Conservation (phyloP, 164 flowering plant genomes). For the Euptelea pleiosperma region DNA sequence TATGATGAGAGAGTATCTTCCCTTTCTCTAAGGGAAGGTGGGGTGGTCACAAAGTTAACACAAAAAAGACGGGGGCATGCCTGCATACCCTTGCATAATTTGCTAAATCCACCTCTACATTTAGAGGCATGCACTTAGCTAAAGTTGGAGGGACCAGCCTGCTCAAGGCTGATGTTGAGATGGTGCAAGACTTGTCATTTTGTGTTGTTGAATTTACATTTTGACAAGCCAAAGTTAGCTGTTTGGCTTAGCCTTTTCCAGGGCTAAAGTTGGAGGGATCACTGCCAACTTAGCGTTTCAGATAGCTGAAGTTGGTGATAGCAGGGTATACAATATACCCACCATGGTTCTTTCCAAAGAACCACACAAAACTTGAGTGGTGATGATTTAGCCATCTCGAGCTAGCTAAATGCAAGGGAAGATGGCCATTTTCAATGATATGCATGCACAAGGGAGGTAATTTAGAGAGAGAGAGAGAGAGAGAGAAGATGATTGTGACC, state of each 20-base stretch:
- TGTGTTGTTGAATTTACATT: conserved; percentile 32
- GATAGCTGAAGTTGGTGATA: conserved; percentile 31
- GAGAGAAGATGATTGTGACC: conserved; percentile 4
- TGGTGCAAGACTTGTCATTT: conserved; percentile 18
- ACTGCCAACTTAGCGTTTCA: conserved; percentile 26
- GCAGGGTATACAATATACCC: too few relatives aligned
- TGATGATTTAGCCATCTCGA: conserved; percentile 12
- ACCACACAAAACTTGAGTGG: too few relatives aligned
- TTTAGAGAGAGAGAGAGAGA: conserved; percentile 20
- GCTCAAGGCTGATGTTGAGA: too few relatives aligned
- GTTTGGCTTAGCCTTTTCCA: conserved; percentile 32
- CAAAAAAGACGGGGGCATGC: not conserved
- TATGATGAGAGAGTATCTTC: conserved; percentile 21
- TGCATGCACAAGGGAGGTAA: conserved; percentile 27
- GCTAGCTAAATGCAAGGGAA: conserved; percentile 14
- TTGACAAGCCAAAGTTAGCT: conserved; percentile 25
- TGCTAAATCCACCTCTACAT: conserved; percentile 22
- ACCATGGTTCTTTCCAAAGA: conserved; percentile 34
- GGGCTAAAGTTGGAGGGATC: conserved; percentile 24
- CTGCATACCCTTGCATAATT: conserved; percentile 1
- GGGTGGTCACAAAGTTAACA: conserved; percentile 12
- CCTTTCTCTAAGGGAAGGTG: conserved; percentile 44
- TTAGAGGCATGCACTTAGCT: conserved; percentile 25
- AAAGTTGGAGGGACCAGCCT: conserved; percentile 17
- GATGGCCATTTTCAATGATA: conserved; percentile 15